These are phyloP conservation scores for Boletus insuetus DNA, from an alignment of 768 basidiomycete genomes.

Conservation along the genomic window DNA sequence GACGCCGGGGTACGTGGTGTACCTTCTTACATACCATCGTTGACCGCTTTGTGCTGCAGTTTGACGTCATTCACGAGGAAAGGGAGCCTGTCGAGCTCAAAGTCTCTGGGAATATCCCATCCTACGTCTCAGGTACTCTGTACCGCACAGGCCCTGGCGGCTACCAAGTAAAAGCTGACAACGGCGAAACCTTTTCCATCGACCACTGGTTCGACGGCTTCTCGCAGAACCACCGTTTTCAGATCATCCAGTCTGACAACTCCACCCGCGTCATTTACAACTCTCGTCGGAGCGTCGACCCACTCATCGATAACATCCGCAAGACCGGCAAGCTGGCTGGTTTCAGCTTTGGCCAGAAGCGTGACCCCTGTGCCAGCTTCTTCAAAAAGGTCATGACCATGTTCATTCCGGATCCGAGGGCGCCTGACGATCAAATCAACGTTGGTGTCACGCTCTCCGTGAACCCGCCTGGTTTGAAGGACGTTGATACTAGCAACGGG, in stretches of 20 bases:
- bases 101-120: conserved; percentile 31
- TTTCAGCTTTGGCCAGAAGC: conserved; percentile 31
- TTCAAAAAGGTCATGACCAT: conserved; percentile 31
- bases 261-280: conserved; percentile 33
- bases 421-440: conserved; percentile 11
- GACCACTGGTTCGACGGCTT: conserved; percentile 44
- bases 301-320: conserved; percentile 28
- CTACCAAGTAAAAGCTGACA: conserved; percentile 23
- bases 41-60: conserved; percentile 13
- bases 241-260: conserved; percentile 28
- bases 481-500: conserved; percentile 18
- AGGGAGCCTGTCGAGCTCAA: conserved; percentile 26
- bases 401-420: conserved; percentile 21
- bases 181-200: conserved; percentile 23
- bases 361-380: conserved; percentile 30
- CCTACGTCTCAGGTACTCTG: conserved; percentile 36
- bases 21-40: neutral
- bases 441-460: conserved; percentile 31
- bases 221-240: conserved; percentile 39
- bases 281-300: conserved; percentile 31
- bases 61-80: conserved; percentile 29
- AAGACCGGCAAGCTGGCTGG: conserved; percentile 18
- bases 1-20: conserved; percentile 23
- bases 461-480: conserved; percentile 27
- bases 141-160: conserved; percentile 40